Conservation (phyloP, 2,329 filamentous ascomycete species). For the Seiridium unicorne region DNA sequence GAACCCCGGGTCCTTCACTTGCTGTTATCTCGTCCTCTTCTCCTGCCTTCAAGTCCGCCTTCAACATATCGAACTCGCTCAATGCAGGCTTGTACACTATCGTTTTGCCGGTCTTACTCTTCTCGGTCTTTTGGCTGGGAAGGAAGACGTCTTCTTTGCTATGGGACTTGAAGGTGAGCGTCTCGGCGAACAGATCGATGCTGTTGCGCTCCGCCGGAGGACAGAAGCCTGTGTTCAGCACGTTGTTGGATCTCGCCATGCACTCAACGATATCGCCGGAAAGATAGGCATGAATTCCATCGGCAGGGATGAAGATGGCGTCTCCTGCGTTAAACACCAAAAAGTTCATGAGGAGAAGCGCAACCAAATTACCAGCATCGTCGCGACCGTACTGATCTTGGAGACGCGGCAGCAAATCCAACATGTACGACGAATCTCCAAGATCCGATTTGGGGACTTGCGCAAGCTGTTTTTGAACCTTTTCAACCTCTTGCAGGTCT, state of each 20-base stretch:
- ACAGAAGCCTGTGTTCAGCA: conserved; percentile 74
- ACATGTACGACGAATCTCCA: conserved; percentile 54
- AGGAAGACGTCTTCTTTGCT: conserved; percentile 55
- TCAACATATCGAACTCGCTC: conserved; percentile 70
- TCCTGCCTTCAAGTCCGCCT: conserved; percentile 51
- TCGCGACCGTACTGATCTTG: conserved; percentile 60
- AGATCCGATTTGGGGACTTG: conserved; percentile 46
- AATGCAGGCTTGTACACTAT: conserved; percentile 64
- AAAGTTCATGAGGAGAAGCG: conserved; percentile 73
- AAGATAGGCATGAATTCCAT: conserved; percentile 73
- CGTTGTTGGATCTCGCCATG: conserved; percentile 75
- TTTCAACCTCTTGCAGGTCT: conserved; percentile 48
- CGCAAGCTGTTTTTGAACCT: conserved; percentile 51
- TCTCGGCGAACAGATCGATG: conserved; percentile 60
- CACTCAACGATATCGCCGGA: conserved; percentile 75
- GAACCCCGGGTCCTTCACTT: conserved; percentile 59
- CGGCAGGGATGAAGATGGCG: conserved; percentile 68
- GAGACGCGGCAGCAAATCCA: conserved; percentile 62
- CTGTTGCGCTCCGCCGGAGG: conserved; percentile 63
- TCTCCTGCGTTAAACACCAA: conserved; percentile 64
- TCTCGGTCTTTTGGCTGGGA: conserved; percentile 42
- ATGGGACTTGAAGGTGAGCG: conserved; percentile 64
- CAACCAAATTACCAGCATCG: conserved; percentile 69
- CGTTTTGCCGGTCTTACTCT: conserved; percentile 59
- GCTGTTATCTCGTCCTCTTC: conserved; percentile 57